Base-by-base conservation (phyloP, 2,329 filamentous ascomycete genomes). In the Amauroascus niger region DNA sequence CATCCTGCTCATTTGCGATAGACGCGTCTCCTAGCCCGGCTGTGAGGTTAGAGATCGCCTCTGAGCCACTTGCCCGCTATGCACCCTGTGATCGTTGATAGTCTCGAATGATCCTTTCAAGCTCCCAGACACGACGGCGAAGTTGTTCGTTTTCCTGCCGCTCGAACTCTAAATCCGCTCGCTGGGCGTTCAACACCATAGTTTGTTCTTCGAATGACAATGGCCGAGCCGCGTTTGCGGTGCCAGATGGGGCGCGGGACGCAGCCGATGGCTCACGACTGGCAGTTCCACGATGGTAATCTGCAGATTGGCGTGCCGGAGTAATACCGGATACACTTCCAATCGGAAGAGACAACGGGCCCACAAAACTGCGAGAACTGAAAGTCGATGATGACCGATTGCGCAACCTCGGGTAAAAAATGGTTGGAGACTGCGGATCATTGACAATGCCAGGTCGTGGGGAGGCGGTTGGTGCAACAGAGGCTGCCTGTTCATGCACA, bases 401-500 rank as follows among this genome's bases (percentile, higher is more conserved):
- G 50, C 79, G 75, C 11, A 35, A 49, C 32, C 33, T 53, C n/a
- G 79, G 76, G 54, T 79, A 75, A 33, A 70, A 72, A 6, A 78
- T 67, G 37, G 74, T 74, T 20, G 71, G 69, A 51, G 76, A 64
- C 52, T 73, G 59, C 49, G 71, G 64, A 47, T 80, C 78, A 43
- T 75, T 73, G 54, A 76, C 65, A 14, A 70, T 71, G 46, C 72
- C 74, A 2, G 78, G 80, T 35, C 76, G 74, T 8, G 78, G 78
- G n/a, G 78, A 80, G 8, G 77, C 63, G 6, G 79, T 83, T 7
- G 79, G 82, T 47, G 79, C 79, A 26, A 82, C 80, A 1, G 79
- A 82, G 5, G 79, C 78, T 7, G 80, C 80, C 64, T 81, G 80
- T 22, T 81, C 79, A 55, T 90, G 86, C n/a, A 97, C 81, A 50